Percentiles rank a stretch among this genome's conserved stretches.
Conservation (phyloP, 1,139 yeast genomes). For the Geotrichum bryndzae region DNA sequence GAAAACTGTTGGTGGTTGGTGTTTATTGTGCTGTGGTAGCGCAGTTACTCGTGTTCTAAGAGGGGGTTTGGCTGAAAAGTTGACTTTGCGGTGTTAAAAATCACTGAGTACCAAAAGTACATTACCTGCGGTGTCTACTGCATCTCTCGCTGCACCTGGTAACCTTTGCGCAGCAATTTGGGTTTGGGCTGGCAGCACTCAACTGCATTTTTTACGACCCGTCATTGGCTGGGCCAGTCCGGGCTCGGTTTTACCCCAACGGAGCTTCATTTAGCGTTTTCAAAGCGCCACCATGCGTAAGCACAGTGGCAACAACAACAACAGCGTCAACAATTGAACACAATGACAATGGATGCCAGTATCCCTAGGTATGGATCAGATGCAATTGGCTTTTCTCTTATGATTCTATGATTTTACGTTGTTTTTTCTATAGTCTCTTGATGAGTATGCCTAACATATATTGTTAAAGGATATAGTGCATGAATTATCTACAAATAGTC, state of each 20-base stretch:
- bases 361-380: too few species aligned
- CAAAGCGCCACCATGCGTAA: too few species aligned
- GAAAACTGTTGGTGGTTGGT: not conserved
- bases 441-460: not conserved
- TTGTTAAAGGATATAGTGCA: not conserved
- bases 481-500: conserved; percentile 10
- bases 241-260: not conserved
- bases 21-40: not conserved
- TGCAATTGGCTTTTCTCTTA: too few species aligned
- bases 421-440: too few species aligned
- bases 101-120: not conserved
- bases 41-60: not conserved
- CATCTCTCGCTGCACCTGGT: not conserved
- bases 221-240: not conserved
- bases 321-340: too few species aligned
- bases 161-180: not conserved
- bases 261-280: not conserved
- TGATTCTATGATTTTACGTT: too few species aligned
- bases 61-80: not conserved
- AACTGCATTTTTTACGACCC: not conserved
- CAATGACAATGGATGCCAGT: too few species aligned
- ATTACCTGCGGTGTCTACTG: not conserved
- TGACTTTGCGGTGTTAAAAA: conserved; percentile 5
- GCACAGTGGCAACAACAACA: too few species aligned
- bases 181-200: conserved; percentile 1